These are phyloP conservation scores for Drechslera avenae DNA, from an alignment of 2,329 filamentous ascomycete genomes.

Conservation along the genomic window DNA sequence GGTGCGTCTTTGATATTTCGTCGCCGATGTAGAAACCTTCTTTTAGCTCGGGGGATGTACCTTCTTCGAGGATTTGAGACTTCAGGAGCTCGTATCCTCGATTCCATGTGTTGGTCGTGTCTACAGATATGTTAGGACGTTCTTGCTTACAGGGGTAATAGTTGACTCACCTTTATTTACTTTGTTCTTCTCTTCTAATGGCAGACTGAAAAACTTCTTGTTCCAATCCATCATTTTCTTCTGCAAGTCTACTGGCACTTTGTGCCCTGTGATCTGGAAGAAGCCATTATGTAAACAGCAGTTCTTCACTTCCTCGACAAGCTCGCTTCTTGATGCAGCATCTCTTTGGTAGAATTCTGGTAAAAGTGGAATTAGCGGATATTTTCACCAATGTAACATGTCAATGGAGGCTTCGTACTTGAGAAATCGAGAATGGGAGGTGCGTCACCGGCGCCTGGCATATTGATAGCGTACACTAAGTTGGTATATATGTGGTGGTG, in stretches of 20 bases:
- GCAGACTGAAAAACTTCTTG: slow-evolving; percentile 50
- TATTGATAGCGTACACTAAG: slow-evolving; percentile 4
- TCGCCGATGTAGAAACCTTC: slow-evolving; percentile 52
- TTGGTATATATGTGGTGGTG: not conserved
- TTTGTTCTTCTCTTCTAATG: slow-evolving; percentile 50
- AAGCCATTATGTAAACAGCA: slow-evolving; percentile 50
- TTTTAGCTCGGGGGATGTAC: slow-evolving; percentile 52
- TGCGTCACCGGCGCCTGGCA: slow-evolving; percentile 29
- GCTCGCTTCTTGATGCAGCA: slow-evolving; percentile 26
- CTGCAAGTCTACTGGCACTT: slow-evolving; percentile 48
- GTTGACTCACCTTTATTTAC: slow-evolving; percentile 42
- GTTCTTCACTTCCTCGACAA: slow-evolving; percentile 36
- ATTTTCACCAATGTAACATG: not conserved
- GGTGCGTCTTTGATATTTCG: slow-evolving; percentile 48
- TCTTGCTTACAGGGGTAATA: not conserved
- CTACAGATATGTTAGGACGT: slow-evolving; percentile 18
- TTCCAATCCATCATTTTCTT: slow-evolving; percentile 47
- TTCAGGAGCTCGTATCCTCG: slow-evolving; percentile 53
- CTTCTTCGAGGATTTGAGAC: slow-evolving; percentile 51
- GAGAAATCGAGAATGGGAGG: slow-evolving; percentile 38
- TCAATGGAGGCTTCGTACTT: slow-evolving; percentile 13
- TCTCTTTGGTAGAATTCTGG: slow-evolving; percentile 37
- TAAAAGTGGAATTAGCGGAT: not conserved
- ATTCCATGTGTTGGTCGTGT: slow-evolving; percentile 48
- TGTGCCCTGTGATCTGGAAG: slow-evolving; percentile 54